Conservation (phyloP, 2,329 filamentous ascomycete genomes). For the Pseudogymnoascus sp. region DNA sequence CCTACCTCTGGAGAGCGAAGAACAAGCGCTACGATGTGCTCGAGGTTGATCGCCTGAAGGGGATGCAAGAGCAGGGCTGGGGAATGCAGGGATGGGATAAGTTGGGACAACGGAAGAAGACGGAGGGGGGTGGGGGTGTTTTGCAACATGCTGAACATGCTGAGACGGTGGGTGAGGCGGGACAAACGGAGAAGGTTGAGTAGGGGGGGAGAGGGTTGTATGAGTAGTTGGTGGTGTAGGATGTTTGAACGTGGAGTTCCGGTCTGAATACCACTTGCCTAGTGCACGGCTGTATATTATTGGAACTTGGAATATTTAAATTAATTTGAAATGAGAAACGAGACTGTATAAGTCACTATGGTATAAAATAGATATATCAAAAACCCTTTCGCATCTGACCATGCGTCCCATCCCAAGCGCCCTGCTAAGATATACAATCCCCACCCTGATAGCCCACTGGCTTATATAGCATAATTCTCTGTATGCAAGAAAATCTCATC, state of each 20-base stretch:
- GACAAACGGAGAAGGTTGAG: neutral
- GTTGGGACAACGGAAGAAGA: neutral
- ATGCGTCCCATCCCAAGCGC: neutral
- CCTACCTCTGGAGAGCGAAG: conserved; percentile 12
- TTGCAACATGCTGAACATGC: neutral
- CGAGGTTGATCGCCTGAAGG: neutral
- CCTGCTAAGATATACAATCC: neutral
- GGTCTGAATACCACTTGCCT: neutral
- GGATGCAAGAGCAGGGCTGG: neutral
- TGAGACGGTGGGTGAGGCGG: neutral
- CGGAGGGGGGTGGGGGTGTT: neutral
- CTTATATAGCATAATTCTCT: conserved; percentile 82
- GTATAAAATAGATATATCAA: conserved; percentile 7
- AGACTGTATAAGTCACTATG: conserved; percentile 3
- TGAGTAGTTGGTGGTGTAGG: neutral
- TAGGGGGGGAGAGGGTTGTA: neutral
- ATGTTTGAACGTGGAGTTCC: neutral
- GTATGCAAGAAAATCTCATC: conserved; percentile 94
- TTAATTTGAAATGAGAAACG: neutral
- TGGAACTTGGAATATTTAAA: conserved; percentile 1
- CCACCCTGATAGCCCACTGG: neutral
- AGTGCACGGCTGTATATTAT: neutral
- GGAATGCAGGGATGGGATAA: neutral
- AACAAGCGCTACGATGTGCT: neutral
- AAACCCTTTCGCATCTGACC: neutral